Percentiles rank a stretch among this genome's conserved stretches.
Evolutionary conservation across 73 alveolate species (phyloP).

Genomic region (Durusdinium trenchii): DNA sequence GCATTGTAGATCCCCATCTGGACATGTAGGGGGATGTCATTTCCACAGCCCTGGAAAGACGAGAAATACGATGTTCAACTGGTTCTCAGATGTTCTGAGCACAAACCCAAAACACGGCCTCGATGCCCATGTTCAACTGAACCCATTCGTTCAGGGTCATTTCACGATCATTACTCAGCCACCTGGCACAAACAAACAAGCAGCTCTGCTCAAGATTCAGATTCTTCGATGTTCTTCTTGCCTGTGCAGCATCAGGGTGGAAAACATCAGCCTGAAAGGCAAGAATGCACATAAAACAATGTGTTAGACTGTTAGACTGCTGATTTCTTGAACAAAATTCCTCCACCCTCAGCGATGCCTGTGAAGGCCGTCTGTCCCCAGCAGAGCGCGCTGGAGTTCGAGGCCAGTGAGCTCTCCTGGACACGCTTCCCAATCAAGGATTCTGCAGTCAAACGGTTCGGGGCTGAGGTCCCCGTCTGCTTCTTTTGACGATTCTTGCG

Average conservation of each 20-base stretch:
- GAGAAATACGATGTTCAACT: background rate
- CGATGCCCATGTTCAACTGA: slow-evolving; percentile 89
- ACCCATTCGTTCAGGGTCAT: slow-evolving; percentile 79
- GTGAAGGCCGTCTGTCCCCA: slow-evolving; percentile 81
- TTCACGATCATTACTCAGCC: slow-evolving; percentile 45
- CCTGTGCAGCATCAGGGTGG: slow-evolving; percentile 90
- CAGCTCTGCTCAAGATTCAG: background rate
- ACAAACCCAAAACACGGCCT: background rate
- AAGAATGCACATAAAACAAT: too few relatives aligned
- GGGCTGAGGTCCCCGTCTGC: background rate
- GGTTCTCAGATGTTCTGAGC: background rate
- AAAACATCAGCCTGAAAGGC: slow-evolving; percentile 50
- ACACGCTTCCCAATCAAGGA: background rate
- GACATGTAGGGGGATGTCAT: slow-evolving; percentile 81
- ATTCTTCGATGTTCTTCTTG: background rate
- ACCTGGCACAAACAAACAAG: background rate
- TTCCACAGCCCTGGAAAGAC: slow-evolving; percentile 67
- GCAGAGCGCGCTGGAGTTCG: slow-evolving; percentile 60
- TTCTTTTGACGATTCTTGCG: slow-evolving; percentile 17
- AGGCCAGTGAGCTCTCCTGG: slow-evolving; percentile 55
- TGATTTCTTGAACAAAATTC: background rate
- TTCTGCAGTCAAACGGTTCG: background rate
- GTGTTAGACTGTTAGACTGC: too few relatives aligned
- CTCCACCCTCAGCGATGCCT: background rate
- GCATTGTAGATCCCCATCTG: slow-evolving; percentile 84